phyloP scores from a whole-genome alignment of 2,329 filamentous ascomycete species.

The Penicillium sp. region DNA sequence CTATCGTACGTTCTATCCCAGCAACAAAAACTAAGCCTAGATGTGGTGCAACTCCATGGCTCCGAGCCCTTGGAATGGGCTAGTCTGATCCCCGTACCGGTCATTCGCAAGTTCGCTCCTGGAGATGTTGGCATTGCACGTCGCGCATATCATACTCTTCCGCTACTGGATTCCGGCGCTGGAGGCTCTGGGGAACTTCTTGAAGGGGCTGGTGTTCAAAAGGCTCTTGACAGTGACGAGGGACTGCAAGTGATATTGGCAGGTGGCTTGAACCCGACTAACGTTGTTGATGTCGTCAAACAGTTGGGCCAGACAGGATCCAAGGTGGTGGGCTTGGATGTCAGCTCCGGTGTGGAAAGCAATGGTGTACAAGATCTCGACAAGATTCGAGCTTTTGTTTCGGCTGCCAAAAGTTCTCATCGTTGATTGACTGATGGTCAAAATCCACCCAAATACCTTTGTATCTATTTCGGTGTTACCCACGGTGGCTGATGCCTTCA shows the following conservation, averaged over 20 bases:
- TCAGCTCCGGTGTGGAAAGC: constrained; percentile 88
- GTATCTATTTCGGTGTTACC: neutral
- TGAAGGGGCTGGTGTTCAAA: constrained; percentile 63
- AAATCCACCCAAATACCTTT: constrained; percentile 1
- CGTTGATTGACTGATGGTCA: constrained; percentile 11
- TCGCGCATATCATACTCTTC: constrained; percentile 74
- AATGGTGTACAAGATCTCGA: constrained; percentile 72
- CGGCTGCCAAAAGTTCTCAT: constrained; percentile 57
- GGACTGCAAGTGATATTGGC: constrained; percentile 75
- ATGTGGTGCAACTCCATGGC: constrained; percentile 89
- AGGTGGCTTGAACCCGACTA: constrained; percentile 74
- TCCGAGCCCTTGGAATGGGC: constrained; percentile 91
- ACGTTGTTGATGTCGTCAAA: constrained; percentile 62
- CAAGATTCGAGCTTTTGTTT: constrained; percentile 76
- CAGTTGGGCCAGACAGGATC: constrained; percentile 55
- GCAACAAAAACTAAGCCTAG: constrained; percentile 68
- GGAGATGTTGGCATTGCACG: constrained; percentile 63
- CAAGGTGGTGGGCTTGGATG: constrained; percentile 76
- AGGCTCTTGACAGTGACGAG: constrained; percentile 59
- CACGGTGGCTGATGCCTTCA: too few relatives aligned
- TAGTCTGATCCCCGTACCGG: constrained; percentile 78
- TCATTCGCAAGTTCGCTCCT: constrained; percentile 79
- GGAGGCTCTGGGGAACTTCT: constrained; percentile 76
- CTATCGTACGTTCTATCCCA: constrained; percentile 74
- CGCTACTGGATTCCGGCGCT: constrained; percentile 78